These are phyloP conservation scores for Avena insularis DNA, from an alignment of 176 grass and related monocot genomes.

Conservation along the genomic window DNA sequence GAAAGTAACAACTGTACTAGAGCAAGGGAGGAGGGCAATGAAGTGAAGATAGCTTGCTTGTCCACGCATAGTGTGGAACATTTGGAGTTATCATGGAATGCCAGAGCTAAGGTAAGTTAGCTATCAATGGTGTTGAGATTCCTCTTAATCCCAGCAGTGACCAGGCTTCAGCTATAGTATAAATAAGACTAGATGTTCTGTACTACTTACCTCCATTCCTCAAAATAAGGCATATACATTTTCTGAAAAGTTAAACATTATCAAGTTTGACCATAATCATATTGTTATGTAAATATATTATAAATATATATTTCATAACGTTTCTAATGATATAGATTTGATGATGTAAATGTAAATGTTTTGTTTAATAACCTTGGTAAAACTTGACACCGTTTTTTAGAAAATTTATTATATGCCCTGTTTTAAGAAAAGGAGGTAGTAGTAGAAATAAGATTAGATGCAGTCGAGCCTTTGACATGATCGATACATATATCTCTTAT, in stretches of 20 bases:
- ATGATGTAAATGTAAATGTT: no score
- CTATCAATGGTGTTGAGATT: not conserved
- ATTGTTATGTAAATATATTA: no score
- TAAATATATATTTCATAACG: no score
- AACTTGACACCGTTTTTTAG: no score
- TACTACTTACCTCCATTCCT: no score
- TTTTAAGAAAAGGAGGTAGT: no score
- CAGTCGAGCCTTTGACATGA: conserved; percentile 10
- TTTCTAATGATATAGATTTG: no score
- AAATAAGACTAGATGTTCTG: not conserved
- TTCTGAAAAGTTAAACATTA: no score
- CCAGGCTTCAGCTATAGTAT: not conserved
- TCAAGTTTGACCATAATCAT: no score
- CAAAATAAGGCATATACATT: no score
- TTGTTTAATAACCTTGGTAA: no score
- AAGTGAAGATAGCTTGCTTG: not conserved
- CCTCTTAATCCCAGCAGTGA: not conserved
- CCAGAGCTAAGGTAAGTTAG: not conserved
- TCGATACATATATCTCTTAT: conserved; percentile 33
- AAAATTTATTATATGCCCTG: no score
- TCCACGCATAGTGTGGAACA: not conserved
- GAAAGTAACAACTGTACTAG: not conserved
- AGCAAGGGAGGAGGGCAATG: not conserved
- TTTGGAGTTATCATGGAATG: not conserved
- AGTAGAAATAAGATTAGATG: not conserved